A percentile compares a stretch with the other conserved stretches of the same genome.
phyloP scores from a whole-genome alignment of 805 yeast genomes.

The Wickerhamiella musiphila region DNA sequence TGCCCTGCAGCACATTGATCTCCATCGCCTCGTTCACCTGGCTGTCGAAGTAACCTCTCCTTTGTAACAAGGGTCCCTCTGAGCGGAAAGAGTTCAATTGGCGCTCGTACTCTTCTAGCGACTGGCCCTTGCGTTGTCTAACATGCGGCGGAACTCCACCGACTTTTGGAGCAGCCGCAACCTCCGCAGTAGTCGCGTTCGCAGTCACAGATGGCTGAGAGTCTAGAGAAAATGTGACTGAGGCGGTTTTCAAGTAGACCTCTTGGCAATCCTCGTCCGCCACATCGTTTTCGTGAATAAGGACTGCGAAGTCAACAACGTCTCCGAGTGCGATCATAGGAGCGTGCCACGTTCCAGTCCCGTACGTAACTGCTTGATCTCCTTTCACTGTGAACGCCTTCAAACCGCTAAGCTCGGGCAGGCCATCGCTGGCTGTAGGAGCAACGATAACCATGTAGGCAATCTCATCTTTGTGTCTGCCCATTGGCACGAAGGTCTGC shows the following conservation, averaged over 20 bases:
- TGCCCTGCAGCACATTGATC: no score
- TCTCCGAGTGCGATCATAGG: slow-evolving; percentile 74
- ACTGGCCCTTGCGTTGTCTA: slow-evolving; percentile 49
- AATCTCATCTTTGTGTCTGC: slow-evolving; percentile 29
- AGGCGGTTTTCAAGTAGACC: slow-evolving; percentile 40
- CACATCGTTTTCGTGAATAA: slow-evolving; percentile 70
- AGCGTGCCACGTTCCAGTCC: slow-evolving; percentile 80
- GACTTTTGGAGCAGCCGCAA: neutral
- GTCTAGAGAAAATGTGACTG: slow-evolving; percentile 9
- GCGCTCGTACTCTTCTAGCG: slow-evolving; percentile 39
- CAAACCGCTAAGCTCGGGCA: slow-evolving; percentile 43
- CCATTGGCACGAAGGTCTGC: slow-evolving; percentile 88
- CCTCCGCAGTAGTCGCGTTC: neutral
- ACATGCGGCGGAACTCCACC: slow-evolving; percentile 10
- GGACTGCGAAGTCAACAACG: slow-evolving; percentile 70
- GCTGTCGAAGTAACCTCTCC: slow-evolving; percentile 5
- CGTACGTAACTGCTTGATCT: slow-evolving; percentile 80
- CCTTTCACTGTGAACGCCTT: slow-evolving; percentile 64
- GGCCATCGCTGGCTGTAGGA: slow-evolving; percentile 19
- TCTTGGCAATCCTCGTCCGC: slow-evolving; percentile 72
- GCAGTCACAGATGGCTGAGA: neutral
- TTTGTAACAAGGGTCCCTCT: slow-evolving; percentile 34
- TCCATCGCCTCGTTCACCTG: neutral
- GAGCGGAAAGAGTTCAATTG: slow-evolving; percentile 35
- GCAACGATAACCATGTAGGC: slow-evolving; percentile 79